A percentile compares a stretch with the other conserved stretches of the same genome.
Evolutionary conservation across 78 protist species (phyloP).

Genomic region (Blattamonas nauphoetae): DNA sequence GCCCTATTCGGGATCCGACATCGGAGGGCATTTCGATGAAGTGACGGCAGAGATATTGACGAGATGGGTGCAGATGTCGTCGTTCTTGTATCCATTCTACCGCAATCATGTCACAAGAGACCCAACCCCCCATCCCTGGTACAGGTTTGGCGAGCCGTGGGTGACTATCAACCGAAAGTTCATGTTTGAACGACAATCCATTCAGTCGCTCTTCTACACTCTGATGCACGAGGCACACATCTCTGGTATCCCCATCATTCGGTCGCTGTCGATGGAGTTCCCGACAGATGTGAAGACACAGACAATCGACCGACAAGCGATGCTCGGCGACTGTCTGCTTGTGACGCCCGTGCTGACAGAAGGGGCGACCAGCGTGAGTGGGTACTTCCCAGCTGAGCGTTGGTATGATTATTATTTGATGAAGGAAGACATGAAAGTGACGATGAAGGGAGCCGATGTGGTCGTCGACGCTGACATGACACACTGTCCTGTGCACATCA

Average conservation of each 20-base stretch:
- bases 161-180: background rate
- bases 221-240: background rate
- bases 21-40: background rate
- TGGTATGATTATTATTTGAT: background rate
- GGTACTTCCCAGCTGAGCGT: background rate
- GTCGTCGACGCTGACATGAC: background rate
- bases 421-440: background rate
- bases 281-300: background rate
- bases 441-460: background rate
- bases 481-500: background rate
- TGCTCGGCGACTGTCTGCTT: background rate
- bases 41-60: background rate
- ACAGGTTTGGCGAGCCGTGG: background rate
- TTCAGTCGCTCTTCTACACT: background rate
- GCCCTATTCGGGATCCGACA: background rate
- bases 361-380: background rate
- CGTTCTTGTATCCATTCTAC: background rate
- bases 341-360: background rate
- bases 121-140: background rate
- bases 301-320: background rate
- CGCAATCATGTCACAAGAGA: background rate
- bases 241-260: background rate
- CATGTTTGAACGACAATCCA: background rate
- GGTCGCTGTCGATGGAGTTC: background rate
- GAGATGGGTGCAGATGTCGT: background rate